Conservation (phyloP, 192 early-diverging fungal species). For the Lunasporangiospora selenospora region DNA sequence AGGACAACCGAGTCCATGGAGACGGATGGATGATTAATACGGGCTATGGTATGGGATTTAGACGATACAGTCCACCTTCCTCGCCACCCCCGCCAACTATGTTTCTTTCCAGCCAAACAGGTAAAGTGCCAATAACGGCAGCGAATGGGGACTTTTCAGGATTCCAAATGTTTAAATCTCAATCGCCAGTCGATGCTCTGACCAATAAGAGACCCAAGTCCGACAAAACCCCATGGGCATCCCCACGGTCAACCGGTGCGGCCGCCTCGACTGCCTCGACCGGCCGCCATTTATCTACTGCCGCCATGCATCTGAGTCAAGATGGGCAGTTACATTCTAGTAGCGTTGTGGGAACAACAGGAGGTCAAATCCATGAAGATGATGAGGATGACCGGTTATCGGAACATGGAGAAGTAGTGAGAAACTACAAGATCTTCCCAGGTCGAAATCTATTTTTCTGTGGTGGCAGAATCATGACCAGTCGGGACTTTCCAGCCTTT, state of each 20-base stretch:
- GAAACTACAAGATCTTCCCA: slow-evolving; percentile 59
- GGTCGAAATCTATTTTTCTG: slow-evolving; percentile 67
- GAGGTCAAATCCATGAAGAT: too few relatives aligned
- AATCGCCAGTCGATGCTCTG: too few relatives aligned
- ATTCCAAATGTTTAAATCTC: too few relatives aligned
- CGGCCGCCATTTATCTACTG: too few relatives aligned
- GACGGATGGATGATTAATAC: background rate
- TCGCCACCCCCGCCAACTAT: slow-evolving; percentile 1
- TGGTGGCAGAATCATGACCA: slow-evolving; percentile 70
- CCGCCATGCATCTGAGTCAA: too few relatives aligned
- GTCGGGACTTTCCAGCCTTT: slow-evolving; percentile 68
- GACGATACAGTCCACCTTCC: slow-evolving; percentile 8
- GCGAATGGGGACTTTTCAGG: slow-evolving; percentile 29
- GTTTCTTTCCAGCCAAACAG: slow-evolving; percentile 6
- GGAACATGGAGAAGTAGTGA: slow-evolving; percentile 15
- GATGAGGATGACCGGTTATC: slow-evolving; percentile 26
- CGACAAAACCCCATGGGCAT: too few relatives aligned
- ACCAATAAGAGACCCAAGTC: too few relatives aligned
- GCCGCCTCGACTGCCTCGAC: too few relatives aligned
- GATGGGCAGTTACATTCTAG: too few relatives aligned
- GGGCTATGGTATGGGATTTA: background rate
- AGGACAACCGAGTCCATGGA: background rate
- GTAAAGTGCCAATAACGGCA: slow-evolving; percentile 18
- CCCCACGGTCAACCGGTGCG: too few relatives aligned
- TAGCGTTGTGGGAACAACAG: too few relatives aligned